Base-by-base conservation (phyloP, 352 stramenopile species). In the Globisporangium acanthophoron region DNA sequence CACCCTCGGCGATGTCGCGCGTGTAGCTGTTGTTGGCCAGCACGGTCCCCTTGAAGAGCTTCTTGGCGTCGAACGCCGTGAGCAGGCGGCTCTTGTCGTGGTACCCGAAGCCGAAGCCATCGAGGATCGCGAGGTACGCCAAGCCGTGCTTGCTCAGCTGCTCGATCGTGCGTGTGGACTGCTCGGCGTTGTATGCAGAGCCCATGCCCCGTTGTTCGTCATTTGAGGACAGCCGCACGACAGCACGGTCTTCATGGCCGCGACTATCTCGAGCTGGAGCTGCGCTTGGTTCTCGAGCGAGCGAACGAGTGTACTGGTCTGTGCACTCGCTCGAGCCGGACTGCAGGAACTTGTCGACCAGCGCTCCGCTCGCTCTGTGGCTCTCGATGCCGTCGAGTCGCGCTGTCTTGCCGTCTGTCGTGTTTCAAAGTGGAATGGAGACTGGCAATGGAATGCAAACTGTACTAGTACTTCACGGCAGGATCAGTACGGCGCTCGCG, bases 331-430 rank as follows among this genome's bases (percentile, higher is more conserved):
- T 44, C 39, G 39, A n/a, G 11, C 11, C 15, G 39, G 60, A 55
- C 58, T 88, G 70, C 6, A 96, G 63, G 61, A 92, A 91, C 60
- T 90, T 65, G 62, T 96, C 81, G 50, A 96, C 61, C 29, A 96
- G 67, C 52, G 95, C 96, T 18, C 85, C 88, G 56, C 96, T 89
- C 8, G 77, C 87, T 8, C 45, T 11, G 71, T 97, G 90, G 29
- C 98, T 59, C 58, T 97, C 87, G n/a, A 97, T 69, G 18, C 88
- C 90, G 52, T 98, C 92, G 58, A 97, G 96, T 41, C 90, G 89
- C 27, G 52, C 56, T 5, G 39, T 15, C 39, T 44, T 44, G 39
- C 11, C 39, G 39, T 2, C 24, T 27, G 24, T 27, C 24, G 24
- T 27, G 24, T 27, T 27, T 27, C 24, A 27, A 27, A 27, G 24